phyloP scores from a whole-genome alignment of 2,329 filamentous ascomycete genomes.

The Alternaria postmessia region DNA sequence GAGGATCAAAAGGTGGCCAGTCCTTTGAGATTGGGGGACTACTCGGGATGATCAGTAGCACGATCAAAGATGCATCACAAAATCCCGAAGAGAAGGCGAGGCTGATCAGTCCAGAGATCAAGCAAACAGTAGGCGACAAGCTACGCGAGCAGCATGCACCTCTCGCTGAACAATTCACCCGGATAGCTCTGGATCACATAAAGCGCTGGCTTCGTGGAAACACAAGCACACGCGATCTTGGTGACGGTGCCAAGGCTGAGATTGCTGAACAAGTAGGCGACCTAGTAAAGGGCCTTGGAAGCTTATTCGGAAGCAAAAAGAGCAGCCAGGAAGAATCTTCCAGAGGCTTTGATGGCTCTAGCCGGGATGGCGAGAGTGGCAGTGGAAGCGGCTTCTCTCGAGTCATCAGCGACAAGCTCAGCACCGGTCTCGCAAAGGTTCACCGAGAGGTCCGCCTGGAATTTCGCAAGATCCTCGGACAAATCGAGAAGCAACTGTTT shows the following conservation, averaged over 20 bases:
- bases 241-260: conserved; percentile 41
- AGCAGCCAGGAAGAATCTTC: conserved; percentile 28
- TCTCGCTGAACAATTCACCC: conserved; percentile 42
- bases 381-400: conserved; percentile 35
- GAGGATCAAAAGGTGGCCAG: conserved; percentile 21
- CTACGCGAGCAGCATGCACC: conserved; percentile 36
- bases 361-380: conserved; percentile 20
- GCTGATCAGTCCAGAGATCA: conserved; percentile 44
- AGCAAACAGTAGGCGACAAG: conserved; percentile 37
- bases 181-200: conserved; percentile 40
- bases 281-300: conserved; percentile 40
- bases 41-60: conserved; percentile 38
- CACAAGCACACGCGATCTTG: conserved; percentile 39
- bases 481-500: conserved; percentile 42
- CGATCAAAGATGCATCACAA: conserved; percentile 38
- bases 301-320: conserved; percentile 33
- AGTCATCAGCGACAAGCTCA: conserved; percentile 42
- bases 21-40: conserved; percentile 36
- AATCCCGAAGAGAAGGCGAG: conserved; percentile 42
- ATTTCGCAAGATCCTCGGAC: conserved; percentile 39
- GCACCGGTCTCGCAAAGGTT: conserved; percentile 40
- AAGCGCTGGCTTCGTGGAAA: conserved; percentile 45
- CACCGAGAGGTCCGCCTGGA: conserved; percentile 42
- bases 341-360: conserved; percentile 26
- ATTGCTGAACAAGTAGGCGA: conserved; percentile 39